Evolutionary conservation across 805 yeast genomes (phyloP), one percentile per base, ranked within the genome.

Genomic region (Allodekkera sacchari): DNA sequence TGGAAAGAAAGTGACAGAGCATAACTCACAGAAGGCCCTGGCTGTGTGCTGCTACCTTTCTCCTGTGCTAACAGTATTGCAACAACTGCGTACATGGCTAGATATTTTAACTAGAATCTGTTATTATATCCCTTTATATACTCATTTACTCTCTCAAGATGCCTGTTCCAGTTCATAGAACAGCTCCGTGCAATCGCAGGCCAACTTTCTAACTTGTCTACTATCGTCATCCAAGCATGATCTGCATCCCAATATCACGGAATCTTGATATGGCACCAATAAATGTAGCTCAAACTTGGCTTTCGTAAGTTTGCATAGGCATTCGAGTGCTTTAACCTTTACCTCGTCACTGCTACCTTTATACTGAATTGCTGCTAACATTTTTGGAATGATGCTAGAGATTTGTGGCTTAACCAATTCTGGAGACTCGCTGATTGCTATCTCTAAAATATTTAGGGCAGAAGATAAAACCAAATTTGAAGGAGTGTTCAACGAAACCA

Each of bases 141-240:
- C n/a, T n/a, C n/a, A n/a, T n/a, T n/a, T n/a, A n/a, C n/a, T n/a
- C n/a, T n/a, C n/a, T n/a, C n/a, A n/a, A n/a, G n/a, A n/a, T n/a
- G n/a, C n/a, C n/a, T n/a, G 18, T 4, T 55, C 60, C 33, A 67
- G 42, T 42, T 82, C 94, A 52, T 61, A 83, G 46, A 73, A 79
- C 1, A 66, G 60, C 50, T 89, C 96, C 48, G 96, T 71, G 33
- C 89, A 74, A 43, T 81, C 85, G 32, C 82, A 77, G 6, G 89
- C 81, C 31, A 73, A 65, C 50, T 75, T 79, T 48, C 98, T 71
- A 2, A 89, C 83, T 3, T 55, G 59, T 53, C 98, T 70, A 48
- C 66, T 78, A 29, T 65, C 67, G 52, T 89, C 96, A 43, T 81
- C 92, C 40, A 92, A 59, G 1, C 70, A 76, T 1, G 47, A 50